These are phyloP conservation scores for Chaetomidium leptoderma DNA, from an alignment of 495 filamentous ascomycete genomes.

Conservation along the genomic window DNA sequence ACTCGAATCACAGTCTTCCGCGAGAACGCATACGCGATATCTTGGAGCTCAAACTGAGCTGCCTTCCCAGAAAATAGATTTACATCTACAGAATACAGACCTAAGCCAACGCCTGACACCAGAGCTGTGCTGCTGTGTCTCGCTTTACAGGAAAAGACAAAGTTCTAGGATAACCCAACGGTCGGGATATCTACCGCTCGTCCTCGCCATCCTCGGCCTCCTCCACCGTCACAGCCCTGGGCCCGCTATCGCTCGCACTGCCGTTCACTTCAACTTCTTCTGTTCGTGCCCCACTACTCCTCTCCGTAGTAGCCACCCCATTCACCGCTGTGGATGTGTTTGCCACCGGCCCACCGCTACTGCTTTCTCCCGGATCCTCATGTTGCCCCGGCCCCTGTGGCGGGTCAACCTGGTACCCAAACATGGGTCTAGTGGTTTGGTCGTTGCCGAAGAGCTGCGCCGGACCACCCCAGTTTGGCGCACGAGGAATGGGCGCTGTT, in stretches of 20 bases:
- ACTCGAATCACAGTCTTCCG: too few relatives aligned
- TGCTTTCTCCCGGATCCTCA: constrained; percentile 8
- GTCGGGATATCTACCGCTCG: not conserved
- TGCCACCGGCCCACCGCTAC: not conserved
- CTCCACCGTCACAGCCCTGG: constrained; percentile 38
- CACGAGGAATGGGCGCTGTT: constrained; percentile 37
- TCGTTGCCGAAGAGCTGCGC: constrained; percentile 35
- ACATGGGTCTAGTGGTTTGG: constrained; percentile 10
- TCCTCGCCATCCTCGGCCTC: constrained; percentile 37
- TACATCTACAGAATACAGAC: not conserved
- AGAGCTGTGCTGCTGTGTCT: not conserved
- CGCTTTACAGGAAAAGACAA: not conserved
- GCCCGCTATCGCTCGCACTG: constrained; percentile 26
- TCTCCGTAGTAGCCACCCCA: not conserved
- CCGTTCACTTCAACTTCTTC: constrained; percentile 11
- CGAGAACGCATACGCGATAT: not conserved
- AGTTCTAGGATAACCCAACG: not conserved
- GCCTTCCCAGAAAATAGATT: not conserved
- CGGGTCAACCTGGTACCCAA: constrained; percentile 16
- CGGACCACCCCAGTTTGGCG: constrained; percentile 43
- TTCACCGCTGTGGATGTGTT: constrained; percentile 7
- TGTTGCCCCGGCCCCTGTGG: not conserved
- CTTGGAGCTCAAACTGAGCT: not conserved
- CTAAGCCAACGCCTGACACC: not conserved
- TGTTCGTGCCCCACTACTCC: not conserved